Evolutionary conservation across 2,329 filamentous ascomycete species (phyloP).

Genomic region (Exophiala mesophila): DNA sequence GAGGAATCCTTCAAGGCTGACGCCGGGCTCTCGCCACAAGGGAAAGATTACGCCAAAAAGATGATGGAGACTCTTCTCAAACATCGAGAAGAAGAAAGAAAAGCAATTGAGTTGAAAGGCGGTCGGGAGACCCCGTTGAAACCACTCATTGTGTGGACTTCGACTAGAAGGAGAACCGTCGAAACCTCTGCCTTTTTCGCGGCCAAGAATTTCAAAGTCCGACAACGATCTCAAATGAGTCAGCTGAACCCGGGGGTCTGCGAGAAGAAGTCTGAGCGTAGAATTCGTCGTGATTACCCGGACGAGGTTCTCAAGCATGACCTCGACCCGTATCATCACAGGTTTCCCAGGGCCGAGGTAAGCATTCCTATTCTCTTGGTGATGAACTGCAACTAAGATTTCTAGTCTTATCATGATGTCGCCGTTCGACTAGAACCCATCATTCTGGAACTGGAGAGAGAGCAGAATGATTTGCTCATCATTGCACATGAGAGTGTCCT

Average conservation of each 20-base stretch:
- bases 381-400: slow-evolving; percentile 8
- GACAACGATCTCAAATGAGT: slow-evolving; percentile 92
- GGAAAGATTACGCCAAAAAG: slow-evolving; percentile 72
- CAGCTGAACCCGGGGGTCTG: slow-evolving; percentile 95
- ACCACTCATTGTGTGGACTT: slow-evolving; percentile 89
- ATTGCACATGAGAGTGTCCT: slow-evolving; percentile 98
- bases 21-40: slow-evolving; percentile 74
- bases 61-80: slow-evolving; percentile 80
- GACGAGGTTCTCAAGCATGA: slow-evolving; percentile 92
- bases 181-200: slow-evolving; percentile 83
- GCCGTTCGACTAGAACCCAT: slow-evolving; percentile 97
- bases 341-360: slow-evolving; percentile 91
- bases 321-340: slow-evolving; percentile 90
- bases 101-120: slow-evolving; percentile 62
- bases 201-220: slow-evolving; percentile 73
- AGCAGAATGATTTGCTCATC: slow-evolving; percentile 95
- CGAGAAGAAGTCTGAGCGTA: slow-evolving; percentile 82
- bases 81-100: slow-evolving; percentile 77
- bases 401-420: slow-evolving; percentile 91
- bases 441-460: slow-evolving; percentile 92
- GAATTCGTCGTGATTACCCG: slow-evolving; percentile 75
- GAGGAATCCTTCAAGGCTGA: slow-evolving; percentile 91
- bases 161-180: slow-evolving; percentile 80
- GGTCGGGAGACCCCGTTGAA: slow-evolving; percentile 66
- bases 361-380: slow-evolving; percentile 9